Evolutionary conservation across 345 rosid genomes (phyloP).

Genomic region (Carallia pectinifolia): DNA sequence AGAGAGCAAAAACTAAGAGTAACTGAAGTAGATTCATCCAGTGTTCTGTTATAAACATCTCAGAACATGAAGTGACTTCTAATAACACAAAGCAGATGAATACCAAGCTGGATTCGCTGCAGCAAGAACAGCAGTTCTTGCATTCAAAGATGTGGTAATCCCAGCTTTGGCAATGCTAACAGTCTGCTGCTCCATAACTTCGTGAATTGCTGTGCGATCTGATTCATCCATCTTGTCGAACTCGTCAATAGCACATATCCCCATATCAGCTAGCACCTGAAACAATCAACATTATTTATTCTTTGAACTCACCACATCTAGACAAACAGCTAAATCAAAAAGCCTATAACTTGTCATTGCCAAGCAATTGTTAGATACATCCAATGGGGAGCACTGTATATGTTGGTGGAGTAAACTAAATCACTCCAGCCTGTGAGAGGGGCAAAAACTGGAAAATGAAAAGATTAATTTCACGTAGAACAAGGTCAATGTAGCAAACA

Average conservation of each 20-base stretch:
- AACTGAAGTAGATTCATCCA: neutral
- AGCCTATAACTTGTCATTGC: neutral
- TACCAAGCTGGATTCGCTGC: constrained; percentile 99
- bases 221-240: constrained; percentile 99
- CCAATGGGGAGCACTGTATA: too few relatives aligned
- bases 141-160: constrained; percentile 92
- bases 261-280: constrained; percentile 99
- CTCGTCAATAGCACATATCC: constrained; percentile 99
- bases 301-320: constrained; percentile 11
- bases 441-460: neutral
- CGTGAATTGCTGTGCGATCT: constrained; percentile 97
- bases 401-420: neutral
- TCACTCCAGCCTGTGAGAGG: neutral
- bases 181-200: constrained; percentile 99
- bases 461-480: constrained; percentile 9
- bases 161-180: constrained; percentile 99
- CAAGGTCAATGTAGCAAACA: constrained; percentile 2
- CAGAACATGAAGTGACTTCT: constrained; percentile 3
- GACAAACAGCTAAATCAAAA: constrained; percentile 5
- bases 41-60: neutral
- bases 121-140: constrained; percentile 96
- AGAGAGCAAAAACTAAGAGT: neutral
- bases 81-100: constrained; percentile 7
- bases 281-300: constrained; percentile 21
- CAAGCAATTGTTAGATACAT: too few relatives aligned